These are phyloP conservation scores for Aspergillus sclerotioniger DNA, from an alignment of 495 filamentous ascomycete species.

Conservation along the genomic window DNA sequence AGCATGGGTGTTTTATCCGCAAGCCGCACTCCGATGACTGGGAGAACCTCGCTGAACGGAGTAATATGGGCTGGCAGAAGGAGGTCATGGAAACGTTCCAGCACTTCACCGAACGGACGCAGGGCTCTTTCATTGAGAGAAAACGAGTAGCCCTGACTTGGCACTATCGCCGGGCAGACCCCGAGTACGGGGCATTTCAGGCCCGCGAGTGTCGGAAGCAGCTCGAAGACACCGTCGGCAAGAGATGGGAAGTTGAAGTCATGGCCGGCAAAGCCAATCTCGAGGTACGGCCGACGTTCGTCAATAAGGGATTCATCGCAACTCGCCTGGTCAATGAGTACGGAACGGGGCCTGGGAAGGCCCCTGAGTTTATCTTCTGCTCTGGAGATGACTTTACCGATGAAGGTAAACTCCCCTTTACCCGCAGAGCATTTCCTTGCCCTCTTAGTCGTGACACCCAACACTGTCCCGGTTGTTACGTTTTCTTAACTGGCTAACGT, in stretches of 20 bases:
- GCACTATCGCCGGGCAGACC: slow-evolving; percentile 92
- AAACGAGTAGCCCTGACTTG: slow-evolving; percentile 92
- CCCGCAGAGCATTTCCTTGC: neutral
- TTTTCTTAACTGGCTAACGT: neutral
- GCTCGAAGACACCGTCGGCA: slow-evolving; percentile 69
- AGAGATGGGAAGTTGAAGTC: slow-evolving; percentile 84
- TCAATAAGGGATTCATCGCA: slow-evolving; percentile 94
- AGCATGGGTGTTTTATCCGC: slow-evolving; percentile 93
- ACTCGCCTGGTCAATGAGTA: slow-evolving; percentile 72
- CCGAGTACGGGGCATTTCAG: slow-evolving; percentile 73
- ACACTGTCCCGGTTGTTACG: neutral
- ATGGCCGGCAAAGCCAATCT: slow-evolving; percentile 95
- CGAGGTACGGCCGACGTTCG: slow-evolving; percentile 90
- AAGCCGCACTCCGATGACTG: slow-evolving; percentile 69
- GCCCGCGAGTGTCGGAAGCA: slow-evolving; percentile 73
- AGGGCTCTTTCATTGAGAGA: slow-evolving; percentile 87
- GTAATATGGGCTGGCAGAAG: slow-evolving; percentile 86
- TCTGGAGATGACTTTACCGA: slow-evolving; percentile 95
- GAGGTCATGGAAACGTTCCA: slow-evolving; percentile 78
- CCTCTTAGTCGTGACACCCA: neutral
- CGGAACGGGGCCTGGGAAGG: slow-evolving; percentile 44
- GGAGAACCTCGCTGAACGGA: slow-evolving; percentile 79
- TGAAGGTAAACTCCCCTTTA: slow-evolving; percentile 66
- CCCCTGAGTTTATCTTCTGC: slow-evolving; percentile 80
- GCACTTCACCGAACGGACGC: slow-evolving; percentile 78